phyloP scores from a whole-genome alignment of 331 rosid species.

The Stylosanthes scabra region DNA sequence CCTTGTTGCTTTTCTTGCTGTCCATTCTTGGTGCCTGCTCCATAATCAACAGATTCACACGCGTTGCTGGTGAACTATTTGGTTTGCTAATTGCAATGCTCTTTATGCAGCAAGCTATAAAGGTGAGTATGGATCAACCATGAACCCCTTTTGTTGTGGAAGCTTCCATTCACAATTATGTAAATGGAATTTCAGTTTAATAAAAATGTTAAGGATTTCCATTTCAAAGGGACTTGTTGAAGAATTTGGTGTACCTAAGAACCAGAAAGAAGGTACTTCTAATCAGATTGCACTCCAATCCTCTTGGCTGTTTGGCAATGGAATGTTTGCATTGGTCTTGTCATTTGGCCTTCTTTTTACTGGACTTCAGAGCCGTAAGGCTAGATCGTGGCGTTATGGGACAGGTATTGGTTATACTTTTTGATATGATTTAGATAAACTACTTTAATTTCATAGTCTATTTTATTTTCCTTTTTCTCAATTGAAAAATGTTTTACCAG shows the following conservation, averaged over 20 bases:
- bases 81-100: slow-evolving; percentile 97
- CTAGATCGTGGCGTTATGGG: slow-evolving; percentile 99
- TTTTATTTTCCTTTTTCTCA: slow-evolving; percentile 21
- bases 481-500: background rate
- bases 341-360: slow-evolving; percentile 94
- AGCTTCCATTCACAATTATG: slow-evolving; percentile 4
- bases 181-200: slow-evolving; percentile 21
- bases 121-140: slow-evolving; percentile 55
- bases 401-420: slow-evolving; percentile 62
- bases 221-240: slow-evolving; percentile 87
- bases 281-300: slow-evolving; percentile 64
- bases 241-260: slow-evolving; percentile 80
- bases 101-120: slow-evolving; percentile 98
- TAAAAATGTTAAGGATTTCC: slow-evolving; percentile 31
- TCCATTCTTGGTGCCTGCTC: slow-evolving; percentile 97
- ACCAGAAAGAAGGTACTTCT: slow-evolving; percentile 54
- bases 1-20: slow-evolving; percentile 85
- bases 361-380: slow-evolving; percentile 89
- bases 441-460: background rate
- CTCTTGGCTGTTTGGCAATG: slow-evolving; percentile 97
- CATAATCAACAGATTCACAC: slow-evolving; percentile 92
- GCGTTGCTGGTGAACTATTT: slow-evolving; percentile 94
- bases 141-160: slow-evolving; percentile 9
- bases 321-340: slow-evolving; percentile 96
- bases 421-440: background rate